phyloP scores from a whole-genome alignment of 345 rosid genomes.

The Pistacia integerrima region DNA sequence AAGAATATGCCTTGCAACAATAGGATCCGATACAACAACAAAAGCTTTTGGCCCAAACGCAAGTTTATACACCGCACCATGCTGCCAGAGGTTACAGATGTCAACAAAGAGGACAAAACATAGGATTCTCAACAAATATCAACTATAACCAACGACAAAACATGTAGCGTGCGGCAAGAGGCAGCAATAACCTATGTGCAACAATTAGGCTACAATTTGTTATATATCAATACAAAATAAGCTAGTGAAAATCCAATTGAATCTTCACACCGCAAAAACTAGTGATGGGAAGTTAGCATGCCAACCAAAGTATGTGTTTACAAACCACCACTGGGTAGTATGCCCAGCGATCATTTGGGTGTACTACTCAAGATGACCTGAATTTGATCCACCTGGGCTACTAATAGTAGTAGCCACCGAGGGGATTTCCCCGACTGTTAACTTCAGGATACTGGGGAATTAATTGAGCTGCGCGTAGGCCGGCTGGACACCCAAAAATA shows the following conservation, averaged over 20 bases:
- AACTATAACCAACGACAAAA: slow-evolving; percentile 3
- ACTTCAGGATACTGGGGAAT: no score
- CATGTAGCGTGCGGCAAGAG: neutral
- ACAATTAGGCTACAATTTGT: neutral
- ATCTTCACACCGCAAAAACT: neutral
- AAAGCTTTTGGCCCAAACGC: slow-evolving; percentile 99
- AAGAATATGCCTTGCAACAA: slow-evolving; percentile 78
- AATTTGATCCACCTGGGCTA: no score
- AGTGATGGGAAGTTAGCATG: neutral
- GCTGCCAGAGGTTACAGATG: slow-evolving; percentile 47
- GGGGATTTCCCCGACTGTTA: no score
- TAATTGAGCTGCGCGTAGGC: no score
- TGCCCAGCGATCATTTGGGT: no score
- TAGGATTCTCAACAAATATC: slow-evolving; percentile 4
- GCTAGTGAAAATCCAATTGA: neutral
- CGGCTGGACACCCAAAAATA: no score
- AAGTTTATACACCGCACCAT: slow-evolving; percentile 91
- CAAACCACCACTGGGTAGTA: neutral
- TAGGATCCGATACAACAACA: slow-evolving; percentile 94
- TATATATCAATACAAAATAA: slow-evolving; percentile 1
- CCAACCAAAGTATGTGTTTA: neutral
- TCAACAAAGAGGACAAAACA: neutral
- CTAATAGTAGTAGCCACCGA: no score
- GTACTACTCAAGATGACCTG: no score
- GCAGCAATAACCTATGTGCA: neutral